Conservation (phyloP, 129 eudicot species). For the Artemisia argyi region DNA sequence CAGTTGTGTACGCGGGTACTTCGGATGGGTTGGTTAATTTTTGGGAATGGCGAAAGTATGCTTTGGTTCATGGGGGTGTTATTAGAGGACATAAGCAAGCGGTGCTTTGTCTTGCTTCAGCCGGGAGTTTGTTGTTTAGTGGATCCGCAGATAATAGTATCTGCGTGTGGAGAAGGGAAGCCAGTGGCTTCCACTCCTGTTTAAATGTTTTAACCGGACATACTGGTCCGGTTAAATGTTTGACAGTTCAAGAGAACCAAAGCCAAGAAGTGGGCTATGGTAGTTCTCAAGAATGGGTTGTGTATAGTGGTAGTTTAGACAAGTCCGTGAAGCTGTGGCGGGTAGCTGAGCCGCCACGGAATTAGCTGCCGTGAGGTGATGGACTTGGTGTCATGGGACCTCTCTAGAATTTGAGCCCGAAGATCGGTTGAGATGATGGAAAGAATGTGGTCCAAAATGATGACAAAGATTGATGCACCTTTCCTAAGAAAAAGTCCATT, state of each 20-base stretch:
- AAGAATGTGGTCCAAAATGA: background rate
- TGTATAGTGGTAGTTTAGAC: constrained; percentile 82
- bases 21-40: constrained; percentile 69
- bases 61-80: constrained; percentile 59
- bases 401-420: background rate
- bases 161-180: constrained; percentile 77
- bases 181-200: constrained; percentile 53
- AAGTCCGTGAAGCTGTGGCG: constrained; percentile 74
- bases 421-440: background rate
- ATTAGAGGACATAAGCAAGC: constrained; percentile 73
- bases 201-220: constrained; percentile 65
- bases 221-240: constrained; percentile 71
- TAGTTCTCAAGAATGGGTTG: constrained; percentile 42
- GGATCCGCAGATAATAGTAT: constrained; percentile 79
- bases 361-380: constrained; percentile 17
- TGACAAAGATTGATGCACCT: too few relatives aligned
- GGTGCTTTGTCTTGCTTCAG: constrained; percentile 66
- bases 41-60: constrained; percentile 60
- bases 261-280: constrained; percentile 19
- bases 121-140: constrained; percentile 59
- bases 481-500: too few relatives aligned
- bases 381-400: constrained; percentile 6
- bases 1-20: constrained; percentile 57
- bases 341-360: constrained; percentile 47
- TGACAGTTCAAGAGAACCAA: constrained; percentile 51